Evolutionary conservation across 164 flowering plant species (phyloP), one percentile per base, ranked within the genome.

Genomic region (Liriodendron chinense): DNA sequence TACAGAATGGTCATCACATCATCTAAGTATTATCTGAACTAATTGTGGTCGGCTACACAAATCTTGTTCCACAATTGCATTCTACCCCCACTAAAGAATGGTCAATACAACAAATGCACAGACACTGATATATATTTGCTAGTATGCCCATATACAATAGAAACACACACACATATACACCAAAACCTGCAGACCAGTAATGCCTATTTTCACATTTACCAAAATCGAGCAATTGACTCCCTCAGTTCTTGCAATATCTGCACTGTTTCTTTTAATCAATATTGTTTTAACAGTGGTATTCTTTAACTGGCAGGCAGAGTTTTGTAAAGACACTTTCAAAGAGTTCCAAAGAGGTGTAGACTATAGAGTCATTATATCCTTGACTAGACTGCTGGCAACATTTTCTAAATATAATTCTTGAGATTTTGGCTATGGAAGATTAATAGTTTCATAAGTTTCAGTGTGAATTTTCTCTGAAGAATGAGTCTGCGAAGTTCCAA

Each of bases 321-420:
- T 90, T 93, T 81, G 87, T 87, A 6, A 95, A 91, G 85, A 82
- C 90, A 72, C 89, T 95, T 48, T 86, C 89, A 28, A 95, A 93
- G 86, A 93, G 91, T 82, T 88, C 98, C 47, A 95, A 93, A 80
- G 98, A 95, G 98, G 98, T 73, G 78, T 61, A 21, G 47, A 1
- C 69, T 66, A 12, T 26, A 26, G 8, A 14, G 43, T 25, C 43
- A 66, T 66, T 66, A 34, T 23, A 64, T 47, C 12, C 8, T 68
- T 8, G 2, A 59, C 12, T 56, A 22, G 34, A 65, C 23, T 53
- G 65, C 28, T 49, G 47, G 67, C 48, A n/a, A n/a, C 23, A 25
- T 22, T 67, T 75, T 67, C n/a, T 1, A 72, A 28, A 18, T 24
- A 21, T 25, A 16, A 23, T 3, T 12, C 18, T 25, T 68, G 59